phyloP scores from a whole-genome alignment of 2,329 filamentous ascomycete species.

The Calycina herbarum region DNA sequence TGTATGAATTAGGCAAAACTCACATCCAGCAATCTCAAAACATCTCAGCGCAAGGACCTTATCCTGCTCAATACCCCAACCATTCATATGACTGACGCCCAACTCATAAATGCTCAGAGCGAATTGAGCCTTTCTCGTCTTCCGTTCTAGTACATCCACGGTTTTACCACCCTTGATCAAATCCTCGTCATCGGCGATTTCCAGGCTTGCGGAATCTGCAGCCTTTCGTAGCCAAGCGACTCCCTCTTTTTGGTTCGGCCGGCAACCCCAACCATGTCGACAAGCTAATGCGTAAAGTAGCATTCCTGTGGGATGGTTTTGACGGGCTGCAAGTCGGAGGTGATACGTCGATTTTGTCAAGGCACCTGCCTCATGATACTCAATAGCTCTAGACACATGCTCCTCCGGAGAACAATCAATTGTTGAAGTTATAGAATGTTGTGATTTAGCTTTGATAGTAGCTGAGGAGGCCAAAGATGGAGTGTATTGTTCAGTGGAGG shows the following conservation, averaged over 20 bases:
- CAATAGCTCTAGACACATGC: constrained; percentile 86
- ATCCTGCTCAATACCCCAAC: constrained; percentile 95
- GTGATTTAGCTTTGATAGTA: constrained; percentile 44
- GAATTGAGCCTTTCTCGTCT: constrained; percentile 87
- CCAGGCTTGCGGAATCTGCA: constrained; percentile 77
- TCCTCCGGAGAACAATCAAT: constrained; percentile 80
- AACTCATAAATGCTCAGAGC: constrained; percentile 95
- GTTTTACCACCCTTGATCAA: constrained; percentile 61
- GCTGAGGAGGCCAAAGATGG: constrained; percentile 28
- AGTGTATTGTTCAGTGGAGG: constrained; percentile 44
- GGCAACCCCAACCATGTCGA: constrained; percentile 97
- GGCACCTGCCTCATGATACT: constrained; percentile 82
- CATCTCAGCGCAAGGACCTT: constrained; percentile 84
- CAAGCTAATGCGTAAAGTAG: constrained; percentile 92
- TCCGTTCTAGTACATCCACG: constrained; percentile 68
- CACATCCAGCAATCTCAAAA: constrained; percentile 91
- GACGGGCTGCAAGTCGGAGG: constrained; percentile 81
- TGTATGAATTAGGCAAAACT: constrained; percentile 39
- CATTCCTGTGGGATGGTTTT: constrained; percentile 90
- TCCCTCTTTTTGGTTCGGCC: constrained; percentile 84
- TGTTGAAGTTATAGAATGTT: constrained; percentile 53
- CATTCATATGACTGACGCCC: constrained; percentile 95
- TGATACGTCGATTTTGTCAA: constrained; percentile 96
- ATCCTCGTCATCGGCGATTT: constrained; percentile 81
- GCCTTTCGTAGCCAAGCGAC: constrained; percentile 91